Base-by-base conservation (phyloP, 2,329 filamentous ascomycete species). In the Alternaria sp. region DNA sequence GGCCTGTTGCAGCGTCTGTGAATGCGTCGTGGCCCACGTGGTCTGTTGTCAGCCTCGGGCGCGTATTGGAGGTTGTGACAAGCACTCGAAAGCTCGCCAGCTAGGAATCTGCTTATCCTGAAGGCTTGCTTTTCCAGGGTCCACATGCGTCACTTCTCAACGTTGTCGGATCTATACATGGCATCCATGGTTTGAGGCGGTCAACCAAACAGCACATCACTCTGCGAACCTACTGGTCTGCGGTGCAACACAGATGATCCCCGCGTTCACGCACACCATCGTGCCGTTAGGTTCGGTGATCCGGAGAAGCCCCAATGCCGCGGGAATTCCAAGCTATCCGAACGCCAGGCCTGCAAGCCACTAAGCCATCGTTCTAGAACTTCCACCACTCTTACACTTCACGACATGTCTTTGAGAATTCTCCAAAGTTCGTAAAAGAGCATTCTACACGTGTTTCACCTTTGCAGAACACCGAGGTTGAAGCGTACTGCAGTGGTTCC, bases 311-410 rank as follows among this genome's bases (percentile, higher is more conserved):
- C 5, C 40, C 30, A 49, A 12, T n/a, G 30, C 46, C 18, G 40
- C 53, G 27, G 53, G 12, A 48, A 7, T 28, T 36, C 46, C 46
- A 49, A 49, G 45, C 28, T 34, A 34, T 34, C 45, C 45, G 45
- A 49, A 49, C 45, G 45, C 45, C 45, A 49, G 38, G 38, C 9
- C 38, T 49, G 45, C 28, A 49, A 49, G 46, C 46, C 46, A 49
- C 30, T 10, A 12, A 36, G 18, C 46, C 30, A 10, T 16, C 7
- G 12, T 36, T 49, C 30, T 25, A 49, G 30, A 49, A 49, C 18
- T 52, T 52, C 49, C 36, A 38, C 49, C 49, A 52, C 46, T 49
- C 46, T 49, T 36, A 25, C 5, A 11, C n/a, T 28, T 51, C 10
- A 25, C 27, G 7, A 40, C 11, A 25, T 18, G 40, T 30, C 34